Conservation (phyloP, 768 basidiomycete species). For the button mushroom (Agaricus bisporus) region DNA sequence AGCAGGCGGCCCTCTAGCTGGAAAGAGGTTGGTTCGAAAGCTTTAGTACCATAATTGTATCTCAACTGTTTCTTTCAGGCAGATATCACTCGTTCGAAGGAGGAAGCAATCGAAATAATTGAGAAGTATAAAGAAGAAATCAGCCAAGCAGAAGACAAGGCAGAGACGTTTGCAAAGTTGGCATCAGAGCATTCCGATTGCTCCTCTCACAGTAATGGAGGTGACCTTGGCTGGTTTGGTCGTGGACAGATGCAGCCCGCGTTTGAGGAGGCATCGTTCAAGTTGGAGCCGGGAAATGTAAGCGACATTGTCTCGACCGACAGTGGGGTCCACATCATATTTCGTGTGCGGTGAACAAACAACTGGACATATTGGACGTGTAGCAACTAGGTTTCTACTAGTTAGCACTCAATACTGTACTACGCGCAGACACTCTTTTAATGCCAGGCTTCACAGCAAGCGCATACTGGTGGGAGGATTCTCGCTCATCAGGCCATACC, state of each 20-base stretch:
- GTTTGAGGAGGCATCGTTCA: constrained; percentile 87
- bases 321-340: constrained; percentile 90
- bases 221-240: constrained; percentile 86
- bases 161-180: constrained; percentile 66
- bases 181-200: constrained; percentile 83
- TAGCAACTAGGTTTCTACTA: neutral
- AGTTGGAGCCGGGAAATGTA: constrained; percentile 65
- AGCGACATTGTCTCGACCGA: constrained; percentile 84
- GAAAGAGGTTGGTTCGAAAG: constrained; percentile 58
- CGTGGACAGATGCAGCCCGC: constrained; percentile 94
- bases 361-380: neutral
- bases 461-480: neutral
- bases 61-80: constrained; percentile 29
- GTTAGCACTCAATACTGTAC: neutral
- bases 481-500: neutral
- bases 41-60: neutral
- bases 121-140: constrained; percentile 58
- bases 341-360: constrained; percentile 67
- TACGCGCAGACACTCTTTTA: neutral
- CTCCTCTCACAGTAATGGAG: constrained; percentile 72
- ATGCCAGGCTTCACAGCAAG: too few relatives aligned
- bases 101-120: constrained; percentile 84
- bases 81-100: constrained; percentile 81
- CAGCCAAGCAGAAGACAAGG: constrained; percentile 41
- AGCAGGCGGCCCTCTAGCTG: constrained; percentile 78